A percentile compares a stretch with the other conserved stretches of the same genome.
Conservation (phyloP, 2,329 filamentous ascomycete genomes). For the Graphilbum fragrans region DNA sequence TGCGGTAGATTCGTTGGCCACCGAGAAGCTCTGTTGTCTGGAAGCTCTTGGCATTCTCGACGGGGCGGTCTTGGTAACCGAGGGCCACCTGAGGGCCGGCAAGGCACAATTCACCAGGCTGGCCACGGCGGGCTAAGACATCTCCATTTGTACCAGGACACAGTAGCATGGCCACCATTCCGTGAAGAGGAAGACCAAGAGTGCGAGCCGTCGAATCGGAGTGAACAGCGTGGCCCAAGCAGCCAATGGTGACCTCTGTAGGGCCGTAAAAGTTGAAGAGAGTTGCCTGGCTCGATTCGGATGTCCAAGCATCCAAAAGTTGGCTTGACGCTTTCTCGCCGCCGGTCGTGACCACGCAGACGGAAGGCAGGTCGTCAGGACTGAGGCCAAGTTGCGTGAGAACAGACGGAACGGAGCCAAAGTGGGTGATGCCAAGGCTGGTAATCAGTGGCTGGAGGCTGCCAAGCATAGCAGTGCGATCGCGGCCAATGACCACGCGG, state of each 20-base stretch:
- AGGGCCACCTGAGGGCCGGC: conserved; percentile 30
- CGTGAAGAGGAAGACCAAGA: conserved; percentile 11
- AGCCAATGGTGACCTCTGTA: conserved; percentile 30
- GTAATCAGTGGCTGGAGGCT: conserved; percentile 29
- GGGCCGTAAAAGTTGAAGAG: conserved; percentile 35
- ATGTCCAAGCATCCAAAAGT: conserved; percentile 44
- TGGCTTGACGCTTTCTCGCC: conserved; percentile 55
- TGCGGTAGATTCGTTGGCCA: conserved; percentile 8
- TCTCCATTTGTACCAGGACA: conserved; percentile 3
- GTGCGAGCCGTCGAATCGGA: conserved; percentile 9
- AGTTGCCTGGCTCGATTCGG: conserved; percentile 22
- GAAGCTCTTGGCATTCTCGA: conserved; percentile 5
- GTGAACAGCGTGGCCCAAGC: conserved; percentile 4
- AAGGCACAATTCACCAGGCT: conserved; percentile 26
- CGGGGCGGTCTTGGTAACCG: conserved; percentile 25
- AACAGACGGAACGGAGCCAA: conserved; percentile 53
- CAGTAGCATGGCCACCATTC: conserved; percentile 9
- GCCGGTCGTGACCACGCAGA: conserved; percentile 54
- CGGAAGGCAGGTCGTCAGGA: conserved; percentile 46
- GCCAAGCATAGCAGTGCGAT: conserved; percentile 10
- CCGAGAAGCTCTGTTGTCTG: conserved; percentile 2
- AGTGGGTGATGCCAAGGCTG: conserved; percentile 45
- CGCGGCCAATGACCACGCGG: conserved; percentile 8
- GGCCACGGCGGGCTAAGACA: conserved; percentile 10
- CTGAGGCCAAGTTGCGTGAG: conserved; percentile 33